Percentiles rank a stretch among this genome's conserved stretches.
phyloP scores from a whole-genome alignment of 2,329 filamentous ascomycete genomes.

The Raffaelea ambrosiae region DNA sequence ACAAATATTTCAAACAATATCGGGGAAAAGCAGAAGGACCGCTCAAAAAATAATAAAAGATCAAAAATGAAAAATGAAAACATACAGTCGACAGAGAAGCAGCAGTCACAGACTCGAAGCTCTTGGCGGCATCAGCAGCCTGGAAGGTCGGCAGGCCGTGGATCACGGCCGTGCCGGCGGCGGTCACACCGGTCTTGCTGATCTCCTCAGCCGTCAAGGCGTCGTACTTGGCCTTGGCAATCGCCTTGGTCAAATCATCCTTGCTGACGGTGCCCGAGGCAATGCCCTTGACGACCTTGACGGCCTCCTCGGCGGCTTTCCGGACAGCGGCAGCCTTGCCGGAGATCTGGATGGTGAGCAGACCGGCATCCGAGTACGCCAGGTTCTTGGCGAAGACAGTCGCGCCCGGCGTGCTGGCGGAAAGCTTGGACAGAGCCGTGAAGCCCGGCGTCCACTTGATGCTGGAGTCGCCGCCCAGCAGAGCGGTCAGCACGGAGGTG shows the following conservation, averaged over 20 bases:
- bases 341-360: constrained; percentile 73
- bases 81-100: constrained; percentile 81
- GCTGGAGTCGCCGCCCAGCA: constrained; percentile 81
- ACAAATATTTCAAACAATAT: not conserved
- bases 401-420: constrained; percentile 56
- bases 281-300: constrained; percentile 75
- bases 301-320: constrained; percentile 64
- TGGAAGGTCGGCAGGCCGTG: constrained; percentile 77
- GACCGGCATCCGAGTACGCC: constrained; percentile 88
- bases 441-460: constrained; percentile 97
- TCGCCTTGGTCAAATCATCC: constrained; percentile 86
- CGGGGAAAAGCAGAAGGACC: not conserved
- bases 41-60: not conserved
- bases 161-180: constrained; percentile 77
- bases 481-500: constrained; percentile 73
- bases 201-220: constrained; percentile 76
- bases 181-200: constrained; percentile 66
- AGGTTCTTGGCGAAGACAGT: constrained; percentile 67
- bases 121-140: constrained; percentile 60
- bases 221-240: constrained; percentile 88
- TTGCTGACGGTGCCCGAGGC: constrained; percentile 66
- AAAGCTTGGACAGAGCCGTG: constrained; percentile 77
- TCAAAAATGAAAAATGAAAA: constrained; percentile 2
- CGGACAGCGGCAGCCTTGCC: constrained; percentile 64
- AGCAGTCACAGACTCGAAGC: constrained; percentile 61